phyloP scores from a whole-genome alignment of 2,329 filamentous ascomycete species.

The Drechmeria coniospora region DNA sequence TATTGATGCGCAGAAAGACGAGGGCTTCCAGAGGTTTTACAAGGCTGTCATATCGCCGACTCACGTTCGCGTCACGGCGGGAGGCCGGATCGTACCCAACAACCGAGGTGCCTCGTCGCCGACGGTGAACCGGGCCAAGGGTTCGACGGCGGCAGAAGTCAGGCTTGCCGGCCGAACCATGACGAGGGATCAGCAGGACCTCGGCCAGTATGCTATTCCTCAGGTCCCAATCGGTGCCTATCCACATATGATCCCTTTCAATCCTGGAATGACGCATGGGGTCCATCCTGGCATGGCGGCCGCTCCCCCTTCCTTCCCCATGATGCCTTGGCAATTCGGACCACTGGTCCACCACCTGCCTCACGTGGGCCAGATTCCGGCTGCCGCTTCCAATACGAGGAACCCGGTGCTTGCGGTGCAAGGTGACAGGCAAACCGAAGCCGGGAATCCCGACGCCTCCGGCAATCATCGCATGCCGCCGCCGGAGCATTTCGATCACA shows the following conservation, averaged over 20 bases:
- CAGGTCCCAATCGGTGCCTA: conserved; percentile 14
- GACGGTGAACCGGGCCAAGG: conserved; percentile 31
- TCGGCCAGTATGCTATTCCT: conserved; percentile 10
- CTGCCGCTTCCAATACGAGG: conserved; percentile 7
- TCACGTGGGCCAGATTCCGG: conserved; percentile 10
- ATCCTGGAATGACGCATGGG: too few species aligned
- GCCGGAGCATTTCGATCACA: conserved; percentile 30
- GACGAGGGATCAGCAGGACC: conserved; percentile 6
- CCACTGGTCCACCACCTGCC: conserved; percentile 11
- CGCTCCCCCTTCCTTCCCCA: too few species aligned
- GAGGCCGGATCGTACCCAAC: conserved; percentile 52
- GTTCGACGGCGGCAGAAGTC: conserved; percentile 7
- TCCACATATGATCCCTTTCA: conserved; percentile 16
- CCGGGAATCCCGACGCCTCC: conserved; percentile 15
- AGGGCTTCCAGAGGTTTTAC: conserved; percentile 54
- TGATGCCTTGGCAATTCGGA: conserved; percentile 25
- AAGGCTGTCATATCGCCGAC: conserved; percentile 53
- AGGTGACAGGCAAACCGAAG: conserved; percentile 15
- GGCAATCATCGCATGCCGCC: conserved; percentile 20
- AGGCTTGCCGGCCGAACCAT: conserved; percentile 1
- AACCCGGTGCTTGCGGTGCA: conserved; percentile 8
- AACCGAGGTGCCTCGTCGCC: conserved; percentile 38
- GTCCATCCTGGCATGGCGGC: conserved; percentile 15
- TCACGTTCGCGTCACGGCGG: conserved; percentile 51
- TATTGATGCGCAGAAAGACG: conserved; percentile 38